Conservation (phyloP, 345 rosid genomes). For the Kandelia obovata region DNA sequence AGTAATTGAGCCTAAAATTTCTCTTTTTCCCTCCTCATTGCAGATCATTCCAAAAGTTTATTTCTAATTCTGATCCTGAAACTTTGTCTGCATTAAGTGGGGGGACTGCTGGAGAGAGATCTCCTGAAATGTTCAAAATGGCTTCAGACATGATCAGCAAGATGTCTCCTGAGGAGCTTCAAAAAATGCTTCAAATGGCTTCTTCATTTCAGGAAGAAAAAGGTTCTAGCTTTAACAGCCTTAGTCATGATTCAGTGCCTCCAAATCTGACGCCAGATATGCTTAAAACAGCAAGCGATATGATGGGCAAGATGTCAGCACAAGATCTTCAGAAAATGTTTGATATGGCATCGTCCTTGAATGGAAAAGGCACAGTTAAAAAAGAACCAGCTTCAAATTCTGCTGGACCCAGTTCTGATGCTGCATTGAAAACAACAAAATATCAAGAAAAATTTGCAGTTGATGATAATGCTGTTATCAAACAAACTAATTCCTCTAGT, state of each 20-base stretch:
- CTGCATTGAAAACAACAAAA: slow-evolving; percentile 5
- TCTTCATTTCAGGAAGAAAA: slow-evolving; percentile 63
- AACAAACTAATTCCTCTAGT: slow-evolving; percentile 47
- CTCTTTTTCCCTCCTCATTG: not conserved
- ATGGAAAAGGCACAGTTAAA: slow-evolving; percentile 30
- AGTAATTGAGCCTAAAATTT: not conserved
- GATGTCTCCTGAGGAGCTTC: slow-evolving; percentile 90
- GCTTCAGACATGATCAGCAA: slow-evolving; percentile 84
- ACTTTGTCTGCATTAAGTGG: slow-evolving; percentile 66
- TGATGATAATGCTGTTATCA: slow-evolving; percentile 28
- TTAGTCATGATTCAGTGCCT: slow-evolving; percentile 38
- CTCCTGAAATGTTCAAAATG: slow-evolving; percentile 51
- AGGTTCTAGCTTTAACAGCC: slow-evolving; percentile 33
- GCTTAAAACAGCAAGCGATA: slow-evolving; percentile 77
- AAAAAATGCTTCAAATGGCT: slow-evolving; percentile 75
- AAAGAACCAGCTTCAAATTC: slow-evolving; percentile 14
- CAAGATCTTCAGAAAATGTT: slow-evolving; percentile 86
- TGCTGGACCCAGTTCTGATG: slow-evolving; percentile 22
- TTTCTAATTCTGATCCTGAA: slow-evolving; percentile 66
- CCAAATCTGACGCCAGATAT: slow-evolving; percentile 67
- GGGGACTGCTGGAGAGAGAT: not conserved
- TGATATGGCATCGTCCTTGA: slow-evolving; percentile 67
- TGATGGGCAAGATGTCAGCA: slow-evolving; percentile 72
- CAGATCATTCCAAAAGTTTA: slow-evolving; percentile 39
- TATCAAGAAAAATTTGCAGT: slow-evolving; percentile 27